Evolutionary conservation across 2,329 filamentous ascomycete species (phyloP).

Genomic region (Aaosphaeria pasadenensis): DNA sequence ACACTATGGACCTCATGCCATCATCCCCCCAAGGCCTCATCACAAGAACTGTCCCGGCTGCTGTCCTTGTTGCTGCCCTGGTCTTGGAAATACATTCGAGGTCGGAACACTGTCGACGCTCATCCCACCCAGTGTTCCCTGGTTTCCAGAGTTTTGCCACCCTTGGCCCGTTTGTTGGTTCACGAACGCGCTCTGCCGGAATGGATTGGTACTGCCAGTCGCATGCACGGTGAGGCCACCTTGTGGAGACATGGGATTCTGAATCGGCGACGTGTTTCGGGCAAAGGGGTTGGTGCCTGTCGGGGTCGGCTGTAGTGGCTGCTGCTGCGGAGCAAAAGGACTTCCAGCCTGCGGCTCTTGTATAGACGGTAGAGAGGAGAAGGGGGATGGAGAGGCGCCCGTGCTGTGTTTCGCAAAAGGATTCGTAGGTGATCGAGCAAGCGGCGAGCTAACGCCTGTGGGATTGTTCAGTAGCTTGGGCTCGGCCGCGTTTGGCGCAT

Average conservation of each 20-base stretch:
- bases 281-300: conserved; percentile 73
- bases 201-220: conserved; percentile 90
- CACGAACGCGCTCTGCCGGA: conserved; percentile 85
- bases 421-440: conserved; percentile 70
- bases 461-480: conserved; percentile 31
- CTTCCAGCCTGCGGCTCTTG: conserved; percentile 26
- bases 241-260: conserved; percentile 23
- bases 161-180: conserved; percentile 84
- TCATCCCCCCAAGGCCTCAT: not conserved
- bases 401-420: conserved; percentile 70
- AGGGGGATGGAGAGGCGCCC: conserved; percentile 27
- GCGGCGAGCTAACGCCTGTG: conserved; percentile 37
- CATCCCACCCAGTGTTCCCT: conserved; percentile 72
- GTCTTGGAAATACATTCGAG: conserved; percentile 80
- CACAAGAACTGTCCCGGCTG: conserved; percentile 2
- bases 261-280: conserved; percentile 47
- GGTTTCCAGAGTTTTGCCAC: conserved; percentile 73
- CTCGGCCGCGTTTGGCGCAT: conserved; percentile 16
- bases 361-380: conserved; percentile 17
- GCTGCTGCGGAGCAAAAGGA: conserved; percentile 30
- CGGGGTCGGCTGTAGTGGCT: conserved; percentile 53
- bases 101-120: conserved; percentile 76
- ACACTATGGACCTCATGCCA: not conserved
- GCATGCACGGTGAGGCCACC: conserved; percentile 61
- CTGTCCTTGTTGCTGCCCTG: conserved; percentile 46